Base-by-base conservation (phyloP, 768 basidiomycete species). In the Pholiota microspora region DNA sequence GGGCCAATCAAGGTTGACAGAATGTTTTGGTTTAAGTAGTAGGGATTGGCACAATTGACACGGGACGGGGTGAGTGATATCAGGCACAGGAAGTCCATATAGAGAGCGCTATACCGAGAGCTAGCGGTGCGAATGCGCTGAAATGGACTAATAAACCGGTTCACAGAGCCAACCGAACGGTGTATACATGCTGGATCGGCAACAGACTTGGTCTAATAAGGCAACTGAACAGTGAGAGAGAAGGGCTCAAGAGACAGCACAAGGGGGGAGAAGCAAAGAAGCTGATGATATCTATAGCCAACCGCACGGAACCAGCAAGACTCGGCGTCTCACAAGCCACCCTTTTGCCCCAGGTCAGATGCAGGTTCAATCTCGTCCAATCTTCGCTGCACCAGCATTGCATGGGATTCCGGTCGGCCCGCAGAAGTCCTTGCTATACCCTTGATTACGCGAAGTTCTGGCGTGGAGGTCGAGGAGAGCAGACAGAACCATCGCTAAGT, bases 1-100 rank as follows among this genome's bases (percentile, higher is more conserved):
- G 57, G 57, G 60, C 24, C 51, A 64, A 60, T 61, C 58, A 61
- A 64, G 60, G 56, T 62, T 62, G 63, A 64, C 63, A 64, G 62
- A 60, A 58, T 63, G 59, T 60, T 63, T 60, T 63, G 55, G 51
- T 59, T 64, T 62, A 59, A 55, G 51, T 32, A 51, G 55, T 60
- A 51, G 45, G 56, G 57, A 54, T 59, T 57, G 57, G 59, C 56
- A 55, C 50, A 36, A 42, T 34, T 36, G 38, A 42, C 48, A 45
- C 55, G 56, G 52, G 53, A 63, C 52, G 53, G 53, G 54, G 58
- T 53, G 58, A 53, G 60, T 16, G 28, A 51, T 31, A 42, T 32
- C 62, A 63, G 62, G 62, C 59, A 63, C 61, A 35, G 36, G 38
- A 53, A 42, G 21, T 53, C 38, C 50, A 51, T 24, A 51, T 52